These are phyloP conservation scores for Achlya hypogyna DNA, from an alignment of 352 stramenopile species.

Conservation along the genomic window DNA sequence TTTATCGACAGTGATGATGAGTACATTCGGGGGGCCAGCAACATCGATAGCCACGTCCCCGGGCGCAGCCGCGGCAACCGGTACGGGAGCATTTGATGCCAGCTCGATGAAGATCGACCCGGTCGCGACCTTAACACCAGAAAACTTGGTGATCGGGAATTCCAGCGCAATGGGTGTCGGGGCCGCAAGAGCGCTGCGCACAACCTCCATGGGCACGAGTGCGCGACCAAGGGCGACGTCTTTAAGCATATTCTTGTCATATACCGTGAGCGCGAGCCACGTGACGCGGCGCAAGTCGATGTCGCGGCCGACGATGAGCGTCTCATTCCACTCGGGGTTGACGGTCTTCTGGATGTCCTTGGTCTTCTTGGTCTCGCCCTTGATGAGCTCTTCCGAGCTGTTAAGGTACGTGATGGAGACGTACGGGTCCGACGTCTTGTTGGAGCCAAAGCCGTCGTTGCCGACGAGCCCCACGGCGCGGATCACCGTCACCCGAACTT, in stretches of 20 bases:
- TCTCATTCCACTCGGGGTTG: constrained; percentile 46
- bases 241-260: constrained; percentile 48
- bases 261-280: constrained; percentile 43
- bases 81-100: not conserved
- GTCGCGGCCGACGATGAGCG: constrained; percentile 48
- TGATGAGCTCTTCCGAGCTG: constrained; percentile 33
- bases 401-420: constrained; percentile 64
- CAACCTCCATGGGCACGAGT: constrained; percentile 52
- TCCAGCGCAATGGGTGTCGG: constrained; percentile 8
- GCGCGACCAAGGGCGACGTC: constrained; percentile 60
- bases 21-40: constrained; percentile 43
- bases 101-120: not conserved
- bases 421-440: constrained; percentile 39
- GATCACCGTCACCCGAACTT: constrained; percentile 11
- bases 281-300: constrained; percentile 57
- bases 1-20: constrained; percentile 62
- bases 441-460: constrained; percentile 16
- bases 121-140: constrained; percentile 34
- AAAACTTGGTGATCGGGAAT: constrained; percentile 7
- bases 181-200: constrained; percentile 33
- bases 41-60: constrained; percentile 19
- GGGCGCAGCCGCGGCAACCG: constrained; percentile 2
- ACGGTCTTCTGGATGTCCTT: constrained; percentile 62
- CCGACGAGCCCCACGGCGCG: constrained; percentile 1
- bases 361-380: constrained; percentile 49